These are phyloP conservation scores for Scalesia atractyloides DNA, from an alignment of 129 eudicot genomes.

Conservation along the genomic window DNA sequence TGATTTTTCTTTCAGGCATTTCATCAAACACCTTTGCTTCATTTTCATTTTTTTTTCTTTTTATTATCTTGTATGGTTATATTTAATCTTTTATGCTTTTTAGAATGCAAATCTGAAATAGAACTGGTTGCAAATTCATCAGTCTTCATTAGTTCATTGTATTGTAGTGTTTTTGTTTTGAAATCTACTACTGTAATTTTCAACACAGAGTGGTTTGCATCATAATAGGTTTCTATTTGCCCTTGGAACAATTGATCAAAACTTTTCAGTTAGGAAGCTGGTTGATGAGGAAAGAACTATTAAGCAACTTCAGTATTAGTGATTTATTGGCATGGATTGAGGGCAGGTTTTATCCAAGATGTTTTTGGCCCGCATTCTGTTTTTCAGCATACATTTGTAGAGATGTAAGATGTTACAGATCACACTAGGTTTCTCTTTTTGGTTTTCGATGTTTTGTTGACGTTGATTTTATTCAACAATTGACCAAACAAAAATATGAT, in stretches of 20 bases:
- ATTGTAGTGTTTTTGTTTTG: neutral
- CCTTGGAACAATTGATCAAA: neutral
- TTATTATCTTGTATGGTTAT: neutral
- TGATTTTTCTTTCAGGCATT: conserved; percentile 22
- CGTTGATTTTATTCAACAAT: neutral
- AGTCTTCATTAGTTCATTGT: neutral
- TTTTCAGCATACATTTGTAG: neutral
- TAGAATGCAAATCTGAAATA: neutral
- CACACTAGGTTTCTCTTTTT: neutral
- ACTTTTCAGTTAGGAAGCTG: neutral
- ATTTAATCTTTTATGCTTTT: neutral
- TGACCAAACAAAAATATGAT: neutral
- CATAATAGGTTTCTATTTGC: neutral
- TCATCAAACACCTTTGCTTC: conserved; percentile 24
- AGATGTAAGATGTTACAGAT: neutral
- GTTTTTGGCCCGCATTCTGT: neutral
- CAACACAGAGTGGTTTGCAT: conserved; percentile 16
- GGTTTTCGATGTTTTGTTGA: neutral
- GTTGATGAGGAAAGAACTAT: neutral
- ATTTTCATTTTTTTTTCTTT: neutral
- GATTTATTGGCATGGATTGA: neutral
- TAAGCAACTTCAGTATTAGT: neutral
- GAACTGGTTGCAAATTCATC: neutral
- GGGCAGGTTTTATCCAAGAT: neutral
- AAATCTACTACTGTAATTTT: neutral